Base-by-base conservation (phyloP, 75 land plant genomes). In the Selaginella tamariscina region DNA sequence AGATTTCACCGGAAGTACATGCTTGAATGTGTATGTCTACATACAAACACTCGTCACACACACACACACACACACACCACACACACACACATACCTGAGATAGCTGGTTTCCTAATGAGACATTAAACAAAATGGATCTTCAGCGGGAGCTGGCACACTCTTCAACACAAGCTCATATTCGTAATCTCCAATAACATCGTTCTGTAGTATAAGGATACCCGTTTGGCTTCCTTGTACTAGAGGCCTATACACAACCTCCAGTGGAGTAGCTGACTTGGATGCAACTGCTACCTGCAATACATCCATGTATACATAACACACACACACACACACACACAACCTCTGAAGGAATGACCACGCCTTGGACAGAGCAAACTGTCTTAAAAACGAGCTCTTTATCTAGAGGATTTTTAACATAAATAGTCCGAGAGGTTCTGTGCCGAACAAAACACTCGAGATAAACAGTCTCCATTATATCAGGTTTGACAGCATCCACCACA, bases 61-160 rank as follows among this genome's bases (percentile, higher is more conserved):
- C n/a, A n/a, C n/a, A n/a, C n/a, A n/a, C n/a, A n/a, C n/a, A n/a
- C n/a, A n/a, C n/a, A n/a, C n/a, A n/a, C n/a, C n/a, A n/a, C n/a
- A n/a, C n/a, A n/a, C n/a, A n/a, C n/a, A n/a, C n/a, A n/a, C n/a
- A n/a, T n/a, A n/a, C n/a, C n/a, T n/a, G n/a, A n/a, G n/a, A n/a
- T 23, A 68, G 72, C 11, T 60, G 65, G 0, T 70, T 74, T 8
- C 76, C 76, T 1, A 74, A 65, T 20, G 74, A 31, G 13, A 70
- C 73, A 23, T 31, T 27, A 31, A 74, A 74, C 5, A 28, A 24
- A 74, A 33, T 21, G 72, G 73, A 28, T 23, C 33, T 23, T 74
- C 76, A 0, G 56, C 31, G 26, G 68, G 72, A 8, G 75, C 72
- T 55, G 49, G 32, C 11, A 56, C 71, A 0, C 60, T 59, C 60